A percentile compares a stretch with the other conserved stretches of the same genome.
Conservation (phyloP, 2,329 filamentous ascomycete species). For the Macrophomina tecta region DNA sequence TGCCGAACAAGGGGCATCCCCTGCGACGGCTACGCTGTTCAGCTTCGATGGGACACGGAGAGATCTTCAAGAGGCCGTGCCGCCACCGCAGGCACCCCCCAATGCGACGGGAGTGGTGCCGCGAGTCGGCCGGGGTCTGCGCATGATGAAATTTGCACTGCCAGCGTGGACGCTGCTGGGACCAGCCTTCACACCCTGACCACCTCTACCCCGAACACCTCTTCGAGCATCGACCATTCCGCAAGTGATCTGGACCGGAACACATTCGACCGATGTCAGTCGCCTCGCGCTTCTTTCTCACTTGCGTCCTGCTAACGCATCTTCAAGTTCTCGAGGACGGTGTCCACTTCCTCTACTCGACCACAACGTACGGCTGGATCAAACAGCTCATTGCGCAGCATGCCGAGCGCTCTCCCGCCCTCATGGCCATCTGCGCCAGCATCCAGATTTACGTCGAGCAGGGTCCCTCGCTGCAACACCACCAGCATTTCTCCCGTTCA, state of each 20-base stretch:
- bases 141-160: too few species aligned
- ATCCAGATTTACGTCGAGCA: background rate
- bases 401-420: background rate
- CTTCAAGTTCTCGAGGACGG: background rate
- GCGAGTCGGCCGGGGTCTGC: too few species aligned
- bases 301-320: background rate
- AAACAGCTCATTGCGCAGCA: background rate
- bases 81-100: background rate
- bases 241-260: background rate
- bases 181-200: too few species aligned
- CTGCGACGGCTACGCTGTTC: background rate
- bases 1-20: background rate
- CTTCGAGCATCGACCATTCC: too few species aligned
- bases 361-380: background rate
- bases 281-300: too few species aligned
- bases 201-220: too few species aligned
- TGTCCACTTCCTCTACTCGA: background rate
- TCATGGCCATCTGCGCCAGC: background rate
- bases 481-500: background rate
- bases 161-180: too few species aligned
- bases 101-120: too few species aligned
- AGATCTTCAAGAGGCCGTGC: background rate
- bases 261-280: background rate
- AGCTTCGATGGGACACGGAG: background rate
- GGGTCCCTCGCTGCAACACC: background rate